Evolutionary conservation across 1,284 basidiomycete species (phyloP).

Genomic region (Moniliophthora roreri): DNA sequence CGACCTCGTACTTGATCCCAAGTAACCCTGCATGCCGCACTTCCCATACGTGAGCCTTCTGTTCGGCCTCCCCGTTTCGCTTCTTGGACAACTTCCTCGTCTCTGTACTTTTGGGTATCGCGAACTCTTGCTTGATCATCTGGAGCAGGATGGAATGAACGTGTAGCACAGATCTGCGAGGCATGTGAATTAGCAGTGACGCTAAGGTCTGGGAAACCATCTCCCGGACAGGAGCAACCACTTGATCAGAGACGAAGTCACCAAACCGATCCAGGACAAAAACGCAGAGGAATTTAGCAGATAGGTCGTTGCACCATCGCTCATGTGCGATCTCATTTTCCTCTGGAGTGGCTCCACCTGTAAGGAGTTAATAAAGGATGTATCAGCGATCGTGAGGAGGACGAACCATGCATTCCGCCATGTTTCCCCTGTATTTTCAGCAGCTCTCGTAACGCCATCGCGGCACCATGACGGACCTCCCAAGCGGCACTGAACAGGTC

Average conservation of each 20-base stretch:
- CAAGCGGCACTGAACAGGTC: slow-evolving; percentile 88
- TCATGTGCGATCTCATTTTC: slow-evolving; percentile 75
- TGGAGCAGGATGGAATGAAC: slow-evolving; percentile 85
- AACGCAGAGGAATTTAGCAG: slow-evolving; percentile 85
- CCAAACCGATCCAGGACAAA: slow-evolving; percentile 97
- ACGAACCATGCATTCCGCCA: slow-evolving; percentile 76
- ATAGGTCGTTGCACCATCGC: slow-evolving; percentile 87
- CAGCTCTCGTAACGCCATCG: slow-evolving; percentile 88
- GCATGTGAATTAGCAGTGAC: slow-evolving; percentile 87
- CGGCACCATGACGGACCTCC: slow-evolving; percentile 95
- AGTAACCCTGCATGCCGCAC: slow-evolving; percentile 95
- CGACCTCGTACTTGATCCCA: slow-evolving; percentile 97
- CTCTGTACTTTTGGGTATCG: slow-evolving; percentile 31
- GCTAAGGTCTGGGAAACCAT: slow-evolving; percentile 95
- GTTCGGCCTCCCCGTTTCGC: slow-evolving; percentile 36
- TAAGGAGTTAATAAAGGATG: neutral
- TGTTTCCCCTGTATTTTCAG: slow-evolving; percentile 83
- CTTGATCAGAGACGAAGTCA: slow-evolving; percentile 97
- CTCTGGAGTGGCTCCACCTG: slow-evolving; percentile 47
- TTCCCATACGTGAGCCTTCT: slow-evolving; percentile 88
- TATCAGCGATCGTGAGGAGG: neutral
- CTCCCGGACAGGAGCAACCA: slow-evolving; percentile 96
- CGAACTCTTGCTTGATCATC: slow-evolving; percentile 91
- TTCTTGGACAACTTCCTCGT: slow-evolving; percentile 33
- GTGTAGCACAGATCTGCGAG: slow-evolving; percentile 69